Base-by-base conservation (phyloP, 163 green algal species). In the Scenedesmus sp. region DNA sequence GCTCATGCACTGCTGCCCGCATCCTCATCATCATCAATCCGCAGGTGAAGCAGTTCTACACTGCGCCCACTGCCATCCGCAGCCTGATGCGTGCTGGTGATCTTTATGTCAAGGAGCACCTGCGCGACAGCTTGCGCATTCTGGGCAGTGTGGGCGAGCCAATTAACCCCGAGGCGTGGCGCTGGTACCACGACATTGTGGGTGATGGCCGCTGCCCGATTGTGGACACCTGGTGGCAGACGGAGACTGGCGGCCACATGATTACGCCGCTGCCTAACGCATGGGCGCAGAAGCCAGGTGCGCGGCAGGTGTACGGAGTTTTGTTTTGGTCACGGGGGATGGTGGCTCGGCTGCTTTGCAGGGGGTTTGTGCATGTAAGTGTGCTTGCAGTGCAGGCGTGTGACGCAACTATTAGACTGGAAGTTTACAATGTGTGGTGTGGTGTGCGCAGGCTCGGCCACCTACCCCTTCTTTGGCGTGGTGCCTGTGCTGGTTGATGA, bases 41-140 rank as follows among this genome's bases (percentile, higher is more conserved):
- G 54, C 88, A 93, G 89, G 97, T 99, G 76, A 94, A 87, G 6
- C 91, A 94, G 90, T 99, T 99, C 91, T 99, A 99, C 97, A 99
- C 98, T 16, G 98, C 98, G 10, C 98, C 98, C 88, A 99, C 98
- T 23, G 96, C 97, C 86, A 99, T 99, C 88, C 96, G 98, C 84
- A 94, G 96, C 1, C 95, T 99, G 81, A 98, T 99, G 97, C 90
- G 94, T 26, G 91, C 90, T 16, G 98, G 98, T 10, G 96, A 99
- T 90, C 88, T 98, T 23, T 97, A 92, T 57, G 97, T 99, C 46
- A 96, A 88, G 55, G 94, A 94, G 86, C 93, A 96, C 88, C 89
- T 84, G 60, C 90, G 94, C 34, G 90, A 94, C 85, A 96, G 85
- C 54, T 93, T 98, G 64, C 92, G 94, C 82, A 88, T 97, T 7